Evolutionary conservation across 129 eudicot species (phyloP).

Genomic region (Heracleum sosnowskyi): DNA sequence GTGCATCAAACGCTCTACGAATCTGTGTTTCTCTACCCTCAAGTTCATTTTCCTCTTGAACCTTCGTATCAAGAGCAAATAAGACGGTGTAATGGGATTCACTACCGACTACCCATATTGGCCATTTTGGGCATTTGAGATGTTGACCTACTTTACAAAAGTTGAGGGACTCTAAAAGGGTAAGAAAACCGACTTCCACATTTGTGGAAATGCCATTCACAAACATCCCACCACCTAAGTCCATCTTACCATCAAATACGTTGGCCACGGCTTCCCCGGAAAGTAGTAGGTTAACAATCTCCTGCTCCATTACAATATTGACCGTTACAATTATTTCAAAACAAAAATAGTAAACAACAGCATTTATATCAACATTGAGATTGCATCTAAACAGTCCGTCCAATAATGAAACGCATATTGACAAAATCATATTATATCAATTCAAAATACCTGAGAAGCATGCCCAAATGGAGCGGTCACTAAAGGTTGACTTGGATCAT

Average conservation of each 20-base stretch:
- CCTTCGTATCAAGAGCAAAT: slow-evolving; percentile 69
- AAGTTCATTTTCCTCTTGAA: slow-evolving; percentile 82
- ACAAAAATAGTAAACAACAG: background rate
- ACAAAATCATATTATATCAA: background rate
- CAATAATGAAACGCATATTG: background rate
- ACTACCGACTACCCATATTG: slow-evolving; percentile 94
- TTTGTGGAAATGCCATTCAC: slow-evolving; percentile 67
- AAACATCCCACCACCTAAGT: slow-evolving; percentile 93
- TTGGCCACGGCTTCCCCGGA: slow-evolving; percentile 93
- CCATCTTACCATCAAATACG: slow-evolving; percentile 89
- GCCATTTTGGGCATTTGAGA: slow-evolving; percentile 87
- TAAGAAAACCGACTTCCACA: slow-evolving; percentile 92
- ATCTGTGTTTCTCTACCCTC: slow-evolving; percentile 75
- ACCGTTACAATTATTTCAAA: background rate
- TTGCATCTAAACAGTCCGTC: background rate
- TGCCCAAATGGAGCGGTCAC: slow-evolving; percentile 99
- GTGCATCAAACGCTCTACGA: slow-evolving; percentile 87
- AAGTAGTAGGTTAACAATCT: slow-evolving; percentile 89
- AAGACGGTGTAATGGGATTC: slow-evolving; percentile 93
- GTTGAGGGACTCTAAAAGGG: slow-evolving; percentile 84
- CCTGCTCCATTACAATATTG: slow-evolving; percentile 32
- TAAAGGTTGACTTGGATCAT: slow-evolving; percentile 83
- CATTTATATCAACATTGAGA: background rate
- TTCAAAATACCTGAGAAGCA: slow-evolving; percentile 80
- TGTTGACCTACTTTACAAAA: slow-evolving; percentile 84